phyloP scores from a whole-genome alignment of 345 rosid species.

The Dipteronia dyeriana region DNA sequence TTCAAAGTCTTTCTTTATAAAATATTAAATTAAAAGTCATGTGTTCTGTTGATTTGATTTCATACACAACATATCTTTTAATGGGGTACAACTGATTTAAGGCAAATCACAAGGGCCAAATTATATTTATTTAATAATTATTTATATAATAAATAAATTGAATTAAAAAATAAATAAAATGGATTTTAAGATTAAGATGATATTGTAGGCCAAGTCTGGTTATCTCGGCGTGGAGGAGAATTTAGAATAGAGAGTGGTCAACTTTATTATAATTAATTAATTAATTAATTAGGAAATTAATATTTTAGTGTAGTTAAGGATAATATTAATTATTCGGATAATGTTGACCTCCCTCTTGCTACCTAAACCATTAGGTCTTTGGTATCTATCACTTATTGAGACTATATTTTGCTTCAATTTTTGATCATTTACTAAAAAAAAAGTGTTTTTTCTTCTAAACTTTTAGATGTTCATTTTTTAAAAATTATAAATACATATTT shows the following conservation, averaged over 20 bases:
- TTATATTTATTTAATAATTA: background rate
- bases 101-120: background rate
- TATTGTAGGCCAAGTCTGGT: constrained; percentile 12
- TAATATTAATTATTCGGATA: constrained; percentile 26
- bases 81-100: background rate
- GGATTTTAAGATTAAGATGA: background rate
- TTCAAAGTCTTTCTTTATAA: background rate
- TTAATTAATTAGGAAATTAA: too few relatives aligned
- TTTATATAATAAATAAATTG: background rate
- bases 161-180: background rate
- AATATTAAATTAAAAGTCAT: background rate
- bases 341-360: background rate
- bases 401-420: background rate
- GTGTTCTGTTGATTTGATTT: background rate
- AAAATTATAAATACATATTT: background rate
- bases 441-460: too few relatives aligned
- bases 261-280: background rate
- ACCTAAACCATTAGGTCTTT: constrained; percentile 20
- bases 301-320: constrained; percentile 13
- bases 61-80: background rate
- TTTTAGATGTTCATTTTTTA: too few relatives aligned
- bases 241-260: background rate
- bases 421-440: background rate
- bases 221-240: too few relatives aligned
- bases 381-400: constrained; percentile 4